A percentile compares a stretch with the other conserved stretches of the same genome.
Evolutionary conservation across 768 basidiomycete genomes (phyloP).

Genomic region (Naganishia randhawae): DNA sequence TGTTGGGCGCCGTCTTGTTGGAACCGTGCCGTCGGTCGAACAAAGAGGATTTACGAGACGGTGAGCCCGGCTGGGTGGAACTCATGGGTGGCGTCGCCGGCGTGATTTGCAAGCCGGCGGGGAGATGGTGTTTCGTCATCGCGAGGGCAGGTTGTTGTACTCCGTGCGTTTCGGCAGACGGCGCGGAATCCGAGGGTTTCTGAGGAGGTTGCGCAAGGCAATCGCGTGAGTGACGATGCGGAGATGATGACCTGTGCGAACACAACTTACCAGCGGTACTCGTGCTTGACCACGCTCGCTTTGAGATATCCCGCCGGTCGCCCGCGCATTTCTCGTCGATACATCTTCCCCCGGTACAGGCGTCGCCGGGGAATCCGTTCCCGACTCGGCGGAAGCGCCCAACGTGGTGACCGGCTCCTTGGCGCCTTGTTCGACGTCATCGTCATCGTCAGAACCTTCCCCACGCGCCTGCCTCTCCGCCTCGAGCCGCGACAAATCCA

Average conservation of each 20-base stretch:
- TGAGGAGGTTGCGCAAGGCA: too few species aligned
- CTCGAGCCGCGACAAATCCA: slow-evolving; percentile 13
- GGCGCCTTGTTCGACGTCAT: not conserved
- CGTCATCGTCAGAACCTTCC: slow-evolving; percentile 3
- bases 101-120: slow-evolving; percentile 45
- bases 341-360: not conserved
- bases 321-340: not conserved
- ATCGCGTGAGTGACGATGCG: too few species aligned
- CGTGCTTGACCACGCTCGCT: slow-evolving; percentile 12
- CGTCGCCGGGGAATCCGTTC: slow-evolving; percentile 5
- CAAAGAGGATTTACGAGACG: slow-evolving; percentile 23
- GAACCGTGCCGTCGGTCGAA: slow-evolving; percentile 8
- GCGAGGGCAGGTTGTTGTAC: slow-evolving; percentile 8
- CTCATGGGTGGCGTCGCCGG: slow-evolving; percentile 34
- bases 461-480: slow-evolving; percentile 9
- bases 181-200: not conserved
- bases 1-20: slow-evolving; percentile 41
- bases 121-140: slow-evolving; percentile 33
- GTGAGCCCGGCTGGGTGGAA: slow-evolving; percentile 28
- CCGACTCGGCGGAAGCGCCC: not conserved
- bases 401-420: not conserved
- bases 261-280: not conserved
- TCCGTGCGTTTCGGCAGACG: not conserved
- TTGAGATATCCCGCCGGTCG: slow-evolving; percentile 1
- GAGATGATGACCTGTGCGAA: not conserved